Percentiles rank a stretch among this genome's conserved stretches.
phyloP scores from a whole-genome alignment of 2,329 filamentous ascomycete genomes.

The Macrophomina tecta region DNA sequence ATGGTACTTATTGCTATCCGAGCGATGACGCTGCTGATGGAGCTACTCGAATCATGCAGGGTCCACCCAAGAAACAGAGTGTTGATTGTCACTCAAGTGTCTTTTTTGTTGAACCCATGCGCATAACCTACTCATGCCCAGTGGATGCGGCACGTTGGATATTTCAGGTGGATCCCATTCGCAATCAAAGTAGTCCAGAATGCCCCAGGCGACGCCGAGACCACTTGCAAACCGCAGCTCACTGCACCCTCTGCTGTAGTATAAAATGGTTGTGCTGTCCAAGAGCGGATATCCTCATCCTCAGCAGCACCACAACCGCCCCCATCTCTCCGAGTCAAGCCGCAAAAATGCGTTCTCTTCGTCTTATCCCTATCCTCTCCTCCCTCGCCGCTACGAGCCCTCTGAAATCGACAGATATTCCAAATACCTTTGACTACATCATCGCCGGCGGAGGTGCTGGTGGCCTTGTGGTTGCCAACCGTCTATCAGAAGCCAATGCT shows the following conservation, averaged over 20 bases:
- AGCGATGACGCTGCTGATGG: background rate
- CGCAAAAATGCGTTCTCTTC: background rate
- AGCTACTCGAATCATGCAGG: background rate
- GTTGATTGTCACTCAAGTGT: background rate
- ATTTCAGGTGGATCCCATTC: background rate
- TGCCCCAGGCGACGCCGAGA: background rate
- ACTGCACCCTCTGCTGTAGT: background rate
- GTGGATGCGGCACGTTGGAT: background rate
- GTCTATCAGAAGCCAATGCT: slow-evolving; percentile 59
- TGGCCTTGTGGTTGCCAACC: slow-evolving; percentile 56
- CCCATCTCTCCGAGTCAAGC: background rate
- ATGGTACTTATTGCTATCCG: background rate
- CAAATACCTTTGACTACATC: slow-evolving; percentile 35
- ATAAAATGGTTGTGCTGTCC: background rate
- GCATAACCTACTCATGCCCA: background rate
- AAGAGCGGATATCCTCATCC: background rate
- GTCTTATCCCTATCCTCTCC: background rate
- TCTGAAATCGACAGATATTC: background rate
- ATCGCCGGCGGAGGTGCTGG: slow-evolving; percentile 51
- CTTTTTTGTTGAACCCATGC: background rate
- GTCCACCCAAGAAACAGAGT: slow-evolving; percentile 3
- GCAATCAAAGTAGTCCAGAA: background rate
- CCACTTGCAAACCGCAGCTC: background rate
- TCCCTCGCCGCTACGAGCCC: slow-evolving; percentile 1
- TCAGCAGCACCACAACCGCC: background rate